These are phyloP conservation scores for Fraxinus albicans DNA, from an alignment of 305 asterid genomes.

Conservation along the genomic window DNA sequence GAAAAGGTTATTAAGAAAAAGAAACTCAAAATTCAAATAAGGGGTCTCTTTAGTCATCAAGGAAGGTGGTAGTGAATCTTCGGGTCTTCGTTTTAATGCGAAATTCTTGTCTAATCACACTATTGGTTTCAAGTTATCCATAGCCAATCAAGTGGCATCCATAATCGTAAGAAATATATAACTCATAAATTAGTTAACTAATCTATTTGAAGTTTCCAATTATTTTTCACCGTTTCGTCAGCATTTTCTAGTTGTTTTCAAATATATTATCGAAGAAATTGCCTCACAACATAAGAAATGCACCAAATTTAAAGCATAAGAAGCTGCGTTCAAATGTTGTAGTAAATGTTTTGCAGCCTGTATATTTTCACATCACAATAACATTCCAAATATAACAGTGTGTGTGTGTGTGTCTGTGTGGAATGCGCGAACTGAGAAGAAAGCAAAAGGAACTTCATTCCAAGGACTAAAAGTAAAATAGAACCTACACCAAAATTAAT, in stretches of 20 bases:
- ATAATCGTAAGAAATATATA: not conserved
- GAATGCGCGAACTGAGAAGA: not conserved
- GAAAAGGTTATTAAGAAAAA: no score
- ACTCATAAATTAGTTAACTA: not conserved
- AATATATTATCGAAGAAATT: not conserved
- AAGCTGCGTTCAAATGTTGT: not conserved
- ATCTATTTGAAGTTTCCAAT: not conserved
- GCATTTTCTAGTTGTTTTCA: not conserved
- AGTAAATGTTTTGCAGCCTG: not conserved
- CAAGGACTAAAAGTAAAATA: not conserved
- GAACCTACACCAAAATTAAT: slow-evolving; percentile 12
- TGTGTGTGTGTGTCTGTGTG: not conserved
- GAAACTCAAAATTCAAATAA: not conserved
- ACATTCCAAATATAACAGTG: not conserved
- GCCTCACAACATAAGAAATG: not conserved
- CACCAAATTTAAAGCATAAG: not conserved
- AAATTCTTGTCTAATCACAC: not conserved
- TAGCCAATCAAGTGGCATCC: not conserved
- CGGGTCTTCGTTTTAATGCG: not conserved
- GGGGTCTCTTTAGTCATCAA: not conserved
- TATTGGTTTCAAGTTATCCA: not conserved
- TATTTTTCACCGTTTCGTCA: not conserved
- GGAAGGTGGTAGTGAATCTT: not conserved
- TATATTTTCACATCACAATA: not conserved
- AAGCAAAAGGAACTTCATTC: slow-evolving; percentile 5